phyloP scores from a whole-genome alignment of 495 filamentous ascomycete species.

The Talaromyces adpressus region DNA sequence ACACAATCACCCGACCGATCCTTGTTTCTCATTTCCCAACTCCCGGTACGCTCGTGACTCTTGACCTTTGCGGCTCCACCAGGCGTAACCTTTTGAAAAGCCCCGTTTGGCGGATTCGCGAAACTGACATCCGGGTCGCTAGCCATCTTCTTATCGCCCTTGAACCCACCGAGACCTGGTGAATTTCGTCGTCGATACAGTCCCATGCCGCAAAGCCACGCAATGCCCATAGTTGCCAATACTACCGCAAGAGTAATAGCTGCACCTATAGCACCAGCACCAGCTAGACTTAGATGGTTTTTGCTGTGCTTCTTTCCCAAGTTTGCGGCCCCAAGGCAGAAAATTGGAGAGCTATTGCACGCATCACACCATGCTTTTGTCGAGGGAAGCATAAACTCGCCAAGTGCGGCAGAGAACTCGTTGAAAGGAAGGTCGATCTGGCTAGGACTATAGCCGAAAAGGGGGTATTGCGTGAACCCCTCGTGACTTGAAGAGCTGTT shows the following conservation, averaged over 20 bases:
- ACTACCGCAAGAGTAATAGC: constrained; percentile 32
- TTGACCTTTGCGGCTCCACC: constrained; percentile 19
- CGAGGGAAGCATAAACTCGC: constrained; percentile 51
- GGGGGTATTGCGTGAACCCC: constrained; percentile 47
- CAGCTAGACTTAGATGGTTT: constrained; percentile 19
- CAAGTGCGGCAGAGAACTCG: constrained; percentile 55
- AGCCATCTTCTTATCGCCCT: constrained; percentile 40
- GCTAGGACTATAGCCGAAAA: constrained; percentile 54
- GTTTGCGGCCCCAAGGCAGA: constrained; percentile 44
- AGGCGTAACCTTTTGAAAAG: constrained; percentile 3
- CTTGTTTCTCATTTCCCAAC: constrained; percentile 44
- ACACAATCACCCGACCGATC: not conserved
- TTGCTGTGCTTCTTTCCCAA: constrained; percentile 15
- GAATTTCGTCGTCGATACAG: constrained; percentile 17
- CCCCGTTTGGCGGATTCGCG: constrained; percentile 21
- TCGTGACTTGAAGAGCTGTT: constrained; percentile 47
- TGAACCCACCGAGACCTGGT: constrained; percentile 37
- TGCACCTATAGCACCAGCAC: constrained; percentile 51
- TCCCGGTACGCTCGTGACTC: constrained; percentile 41
- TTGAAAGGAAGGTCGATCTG: constrained; percentile 49
- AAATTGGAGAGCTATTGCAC: constrained; percentile 56
- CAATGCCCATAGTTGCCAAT: constrained; percentile 17
- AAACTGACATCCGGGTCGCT: constrained; percentile 43
- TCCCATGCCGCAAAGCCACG: constrained; percentile 34
- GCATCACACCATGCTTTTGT: constrained; percentile 59